Evolutionary conservation across 1,284 basidiomycete species (phyloP), one percentile per base, ranked within the genome.

Genomic region (Psilocybe mexicana): DNA sequence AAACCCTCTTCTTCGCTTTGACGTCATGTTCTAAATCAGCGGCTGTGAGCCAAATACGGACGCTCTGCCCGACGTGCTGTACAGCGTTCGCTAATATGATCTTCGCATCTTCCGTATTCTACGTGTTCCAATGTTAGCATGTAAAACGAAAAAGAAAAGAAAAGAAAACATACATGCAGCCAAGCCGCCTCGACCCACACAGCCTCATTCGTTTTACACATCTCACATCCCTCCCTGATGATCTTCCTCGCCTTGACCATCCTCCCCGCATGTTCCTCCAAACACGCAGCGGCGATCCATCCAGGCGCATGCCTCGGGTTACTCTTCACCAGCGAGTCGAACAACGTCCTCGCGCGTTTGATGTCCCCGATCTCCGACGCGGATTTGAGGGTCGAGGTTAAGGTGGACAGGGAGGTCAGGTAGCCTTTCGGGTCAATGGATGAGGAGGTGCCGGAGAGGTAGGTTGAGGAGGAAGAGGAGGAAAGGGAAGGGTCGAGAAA

Each of bases 321-420:
- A 30, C 93, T 96, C 70, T 97, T 96, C 69, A 97, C 96, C 12
- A 99, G 85, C 0, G 94, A 96, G 68, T 98, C 95, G 54, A 99
- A 91, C 23, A 99, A 82, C 82, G 94, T 94, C 35, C 96, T 84
- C 1, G 96, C 96, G 55, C 95, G 90, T 72, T 99, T 99, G 73
- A 99, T 99, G 74, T 98, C 96, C 44, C 94, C 96, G 68, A 99
- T 99, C 77, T 98, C 96, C 5, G 94, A 94, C 64, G 94, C 91
- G 1, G 91, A 90, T 72, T 98, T 98, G 66, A 96, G 79, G 24
- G 92, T 81, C 54, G 96, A 91, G 61, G 89, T 94, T 66, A 98
- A 92, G 6, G 43, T 24, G 43, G 14, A 18, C 54, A 99, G 85
- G 28, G 94, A 95, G 0, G 96, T 98, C 60, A 99, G 86, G 74